Evolutionary conservation across 345 rosid genomes (phyloP).

Genomic region (Gossypium bickii): DNA sequence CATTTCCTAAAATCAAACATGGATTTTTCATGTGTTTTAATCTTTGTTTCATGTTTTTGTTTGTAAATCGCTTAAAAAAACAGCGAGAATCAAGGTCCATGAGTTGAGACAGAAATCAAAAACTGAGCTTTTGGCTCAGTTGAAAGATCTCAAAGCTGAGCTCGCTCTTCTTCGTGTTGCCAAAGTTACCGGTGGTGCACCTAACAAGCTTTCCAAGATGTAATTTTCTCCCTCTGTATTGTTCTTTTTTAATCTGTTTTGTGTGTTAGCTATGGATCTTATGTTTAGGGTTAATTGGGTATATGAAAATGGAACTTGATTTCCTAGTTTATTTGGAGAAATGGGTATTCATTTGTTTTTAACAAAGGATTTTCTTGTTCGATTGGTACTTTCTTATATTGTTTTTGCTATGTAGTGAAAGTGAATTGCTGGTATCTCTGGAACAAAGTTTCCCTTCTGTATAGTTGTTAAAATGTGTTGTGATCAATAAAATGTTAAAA

Average conservation of each 20-base stretch:
- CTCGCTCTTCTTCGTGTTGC: slow-evolving; percentile 69
- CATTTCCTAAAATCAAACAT: not conserved
- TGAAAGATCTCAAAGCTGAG: slow-evolving; percentile 65
- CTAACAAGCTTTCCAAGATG: slow-evolving; percentile 72
- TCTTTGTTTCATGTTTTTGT: not conserved
- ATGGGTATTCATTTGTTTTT: not conserved
- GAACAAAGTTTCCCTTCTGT: not conserved
- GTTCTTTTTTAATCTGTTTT: not conserved
- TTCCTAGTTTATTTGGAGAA: not conserved
- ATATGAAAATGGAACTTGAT: not conserved
- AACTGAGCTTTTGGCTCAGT: slow-evolving; percentile 45
- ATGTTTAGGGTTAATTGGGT: not conserved
- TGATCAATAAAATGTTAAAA: not conserved
- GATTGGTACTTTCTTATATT: not conserved
- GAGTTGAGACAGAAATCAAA: slow-evolving; percentile 60
- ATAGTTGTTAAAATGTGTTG: not conserved
- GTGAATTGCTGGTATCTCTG: not conserved
- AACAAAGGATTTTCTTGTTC: not conserved
- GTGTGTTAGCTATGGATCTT: not conserved
- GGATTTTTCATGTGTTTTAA: not conserved
- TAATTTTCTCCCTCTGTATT: slow-evolving; percentile 1
- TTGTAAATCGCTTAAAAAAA: not conserved
- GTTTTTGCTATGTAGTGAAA: not conserved
- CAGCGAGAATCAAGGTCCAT: slow-evolving; percentile 69
- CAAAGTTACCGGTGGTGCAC: slow-evolving; percentile 71